Conservation (phyloP, 176 grass and related monocot genomes). For the Melocanna baccifera region DNA sequence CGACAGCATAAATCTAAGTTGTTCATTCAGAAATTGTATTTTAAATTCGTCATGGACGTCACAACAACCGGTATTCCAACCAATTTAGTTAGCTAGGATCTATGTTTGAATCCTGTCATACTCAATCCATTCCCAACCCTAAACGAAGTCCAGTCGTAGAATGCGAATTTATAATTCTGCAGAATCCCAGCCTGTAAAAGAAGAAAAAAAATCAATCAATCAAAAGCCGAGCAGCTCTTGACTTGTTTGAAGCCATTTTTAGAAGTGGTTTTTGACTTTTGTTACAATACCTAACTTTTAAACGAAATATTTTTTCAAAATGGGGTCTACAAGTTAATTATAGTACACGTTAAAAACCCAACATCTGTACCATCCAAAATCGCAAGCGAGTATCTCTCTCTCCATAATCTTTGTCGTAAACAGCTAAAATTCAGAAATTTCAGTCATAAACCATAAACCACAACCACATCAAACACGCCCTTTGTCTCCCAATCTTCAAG, state of each 20-base stretch:
- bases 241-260: too few species aligned
- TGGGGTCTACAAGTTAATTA: too few species aligned
- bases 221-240: not conserved
- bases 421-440: too few species aligned
- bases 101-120: not conserved
- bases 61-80: not conserved
- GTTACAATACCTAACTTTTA: too few species aligned
- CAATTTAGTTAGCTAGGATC: not conserved
- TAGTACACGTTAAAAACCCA: too few species aligned
- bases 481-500: not conserved
- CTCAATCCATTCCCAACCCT: not conserved
- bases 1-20: not conserved
- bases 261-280: too few species aligned
- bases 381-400: too few species aligned
- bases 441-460: too few species aligned
- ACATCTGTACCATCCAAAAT: too few species aligned
- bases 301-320: too few species aligned
- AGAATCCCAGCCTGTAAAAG: not conserved
- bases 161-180: not conserved
- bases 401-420: too few species aligned
- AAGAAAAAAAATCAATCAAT: not conserved
- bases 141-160: not conserved
- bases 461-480: too few species aligned
- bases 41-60: not conserved
- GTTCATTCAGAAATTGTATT: not conserved